Evolutionary conservation across 2,329 filamentous ascomycete genomes (phyloP).

Genomic region (Trichoderma harzianum): DNA sequence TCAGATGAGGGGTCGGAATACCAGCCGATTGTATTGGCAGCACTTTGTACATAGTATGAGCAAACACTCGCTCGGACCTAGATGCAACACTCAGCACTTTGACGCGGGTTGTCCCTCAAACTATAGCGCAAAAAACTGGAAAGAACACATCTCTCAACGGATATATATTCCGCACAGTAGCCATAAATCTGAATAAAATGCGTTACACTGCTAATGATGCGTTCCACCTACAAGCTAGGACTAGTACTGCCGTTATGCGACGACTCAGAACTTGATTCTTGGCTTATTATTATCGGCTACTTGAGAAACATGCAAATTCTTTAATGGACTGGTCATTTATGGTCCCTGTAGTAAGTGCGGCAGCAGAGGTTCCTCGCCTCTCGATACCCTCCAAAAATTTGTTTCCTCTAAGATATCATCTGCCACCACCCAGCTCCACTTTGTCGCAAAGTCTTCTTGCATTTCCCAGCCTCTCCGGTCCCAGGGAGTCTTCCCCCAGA

Average conservation of each 20-base stretch:
- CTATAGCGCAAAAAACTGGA: not conserved
- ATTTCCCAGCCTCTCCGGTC: slow-evolving; percentile 6
- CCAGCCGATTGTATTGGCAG: not conserved
- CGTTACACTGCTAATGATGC: not conserved
- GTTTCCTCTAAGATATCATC: slow-evolving; percentile 7
- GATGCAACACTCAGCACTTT: not conserved
- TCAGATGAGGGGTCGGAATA: not conserved
- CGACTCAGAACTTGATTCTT: not conserved
- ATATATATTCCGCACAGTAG: not conserved
- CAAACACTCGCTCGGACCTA: too few relatives aligned
- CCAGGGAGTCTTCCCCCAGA: slow-evolving; percentile 4
- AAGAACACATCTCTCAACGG: not conserved
- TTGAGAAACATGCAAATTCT: not conserved
- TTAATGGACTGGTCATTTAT: not conserved
- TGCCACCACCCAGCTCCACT: not conserved
- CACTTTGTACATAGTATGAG: too few relatives aligned
- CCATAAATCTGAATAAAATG: not conserved
- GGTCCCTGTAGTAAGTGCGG: not conserved
- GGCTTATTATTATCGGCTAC: not conserved
- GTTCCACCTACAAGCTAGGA: not conserved
- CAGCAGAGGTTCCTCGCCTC: not conserved
- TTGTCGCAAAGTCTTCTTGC: not conserved
- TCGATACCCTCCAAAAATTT: slow-evolving; percentile 4
- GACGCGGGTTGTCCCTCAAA: not conserved
- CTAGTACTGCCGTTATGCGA: not conserved